Evolutionary conservation across 1,284 basidiomycete species (phyloP).

Genomic region (Trichosporon sp.): DNA sequence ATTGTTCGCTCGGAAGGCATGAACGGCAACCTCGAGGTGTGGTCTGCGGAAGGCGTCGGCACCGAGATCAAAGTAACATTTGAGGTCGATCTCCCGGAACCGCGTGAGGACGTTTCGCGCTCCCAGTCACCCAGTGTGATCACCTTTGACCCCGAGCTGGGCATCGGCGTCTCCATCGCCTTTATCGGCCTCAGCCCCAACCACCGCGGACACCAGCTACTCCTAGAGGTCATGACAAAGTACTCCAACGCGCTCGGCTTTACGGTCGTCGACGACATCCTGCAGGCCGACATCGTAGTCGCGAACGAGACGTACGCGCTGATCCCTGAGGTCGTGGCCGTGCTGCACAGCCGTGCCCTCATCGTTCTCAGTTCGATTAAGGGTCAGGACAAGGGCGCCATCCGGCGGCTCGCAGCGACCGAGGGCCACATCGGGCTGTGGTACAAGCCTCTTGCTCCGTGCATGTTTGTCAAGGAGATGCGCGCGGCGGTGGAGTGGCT

Average conservation of each 20-base stretch:
- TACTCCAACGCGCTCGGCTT: constrained; percentile 81
- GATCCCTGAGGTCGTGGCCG: constrained; percentile 52
- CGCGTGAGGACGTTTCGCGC: neutral
- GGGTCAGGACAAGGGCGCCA: constrained; percentile 20
- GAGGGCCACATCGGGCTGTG: neutral
- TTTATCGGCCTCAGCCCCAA: constrained; percentile 66
- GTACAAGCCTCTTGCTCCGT: neutral
- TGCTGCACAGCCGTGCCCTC: neutral
- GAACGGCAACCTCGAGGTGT: constrained; percentile 62
- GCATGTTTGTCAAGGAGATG: neutral
- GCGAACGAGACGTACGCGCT: constrained; percentile 66
- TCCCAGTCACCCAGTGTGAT: neutral
- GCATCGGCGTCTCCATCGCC: constrained; percentile 57
- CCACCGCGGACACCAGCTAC: constrained; percentile 64
- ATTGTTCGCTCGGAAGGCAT: constrained; percentile 74
- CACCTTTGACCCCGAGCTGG: constrained; percentile 14
- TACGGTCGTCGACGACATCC: constrained; percentile 49
- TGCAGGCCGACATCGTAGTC: constrained; percentile 68
- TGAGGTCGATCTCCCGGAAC: constrained; percentile 57
- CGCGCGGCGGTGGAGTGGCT: neutral
- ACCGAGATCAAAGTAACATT: constrained; percentile 89
- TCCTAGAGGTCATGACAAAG: constrained; percentile 58
- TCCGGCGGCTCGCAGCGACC: neutral
- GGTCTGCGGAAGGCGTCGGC: constrained; percentile 69
- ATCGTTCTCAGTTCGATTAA: constrained; percentile 49